phyloP scores from a whole-genome alignment of 305 asterid species.

The Solanum hybrid region DNA sequence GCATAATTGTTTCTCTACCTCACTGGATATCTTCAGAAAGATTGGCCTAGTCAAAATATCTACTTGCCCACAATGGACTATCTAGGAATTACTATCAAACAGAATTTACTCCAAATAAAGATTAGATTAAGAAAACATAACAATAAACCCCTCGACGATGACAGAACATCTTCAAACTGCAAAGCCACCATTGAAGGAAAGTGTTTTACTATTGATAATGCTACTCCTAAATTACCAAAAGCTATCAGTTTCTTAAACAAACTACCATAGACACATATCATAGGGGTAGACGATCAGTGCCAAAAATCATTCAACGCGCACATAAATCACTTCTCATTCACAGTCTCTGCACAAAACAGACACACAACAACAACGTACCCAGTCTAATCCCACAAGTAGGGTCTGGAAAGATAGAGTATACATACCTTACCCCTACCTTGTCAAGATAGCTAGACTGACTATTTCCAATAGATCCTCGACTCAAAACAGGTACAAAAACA shows the following conservation, averaged over 20 bases:
- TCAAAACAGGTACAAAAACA: background rate
- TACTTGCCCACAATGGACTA: background rate
- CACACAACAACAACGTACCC: background rate
- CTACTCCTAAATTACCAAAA: background rate
- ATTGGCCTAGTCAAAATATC: background rate
- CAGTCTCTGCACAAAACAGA: background rate
- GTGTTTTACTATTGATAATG: background rate
- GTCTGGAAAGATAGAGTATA: background rate
- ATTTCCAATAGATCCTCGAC: background rate
- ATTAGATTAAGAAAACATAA: background rate
- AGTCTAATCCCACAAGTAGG: background rate
- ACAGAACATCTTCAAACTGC: background rate
- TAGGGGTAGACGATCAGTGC: background rate
- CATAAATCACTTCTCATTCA: background rate
- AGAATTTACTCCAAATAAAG: background rate
- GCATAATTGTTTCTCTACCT: background rate
- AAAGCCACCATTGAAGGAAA: background rate
- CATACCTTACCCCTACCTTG: background rate
- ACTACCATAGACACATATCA: background rate
- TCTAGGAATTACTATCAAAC: background rate
- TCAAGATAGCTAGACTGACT: background rate
- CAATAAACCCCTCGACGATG: background rate
- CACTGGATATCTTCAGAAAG: background rate
- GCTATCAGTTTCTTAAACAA: background rate
- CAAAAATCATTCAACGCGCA: background rate